Evolutionary conservation across 108 stramenopile genomes (phyloP).

Genomic region (Skeletonema tropicum): DNA sequence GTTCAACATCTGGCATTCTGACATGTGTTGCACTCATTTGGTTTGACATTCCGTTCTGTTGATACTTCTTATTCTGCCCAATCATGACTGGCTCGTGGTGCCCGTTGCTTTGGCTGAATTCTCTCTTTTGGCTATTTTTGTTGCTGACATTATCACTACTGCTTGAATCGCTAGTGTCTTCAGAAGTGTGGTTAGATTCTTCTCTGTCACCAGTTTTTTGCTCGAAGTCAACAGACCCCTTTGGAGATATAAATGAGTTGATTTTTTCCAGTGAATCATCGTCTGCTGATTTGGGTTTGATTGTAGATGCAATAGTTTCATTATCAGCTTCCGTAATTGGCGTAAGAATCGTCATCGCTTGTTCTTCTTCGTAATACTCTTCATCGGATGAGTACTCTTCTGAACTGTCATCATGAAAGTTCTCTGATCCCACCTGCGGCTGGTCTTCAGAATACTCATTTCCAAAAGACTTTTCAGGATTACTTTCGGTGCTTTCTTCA

Average conservation of each 20-base stretch:
- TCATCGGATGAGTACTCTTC: slow-evolving; percentile 12
- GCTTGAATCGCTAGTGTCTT: not conserved
- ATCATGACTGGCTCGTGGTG: not conserved
- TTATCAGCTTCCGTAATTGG: slow-evolving; percentile 17
- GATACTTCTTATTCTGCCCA: not conserved
- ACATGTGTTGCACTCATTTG: not conserved
- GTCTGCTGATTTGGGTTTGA: not conserved
- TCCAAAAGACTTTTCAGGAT: slow-evolving; percentile 6
- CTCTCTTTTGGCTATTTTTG: not conserved
- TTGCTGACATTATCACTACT: not conserved
- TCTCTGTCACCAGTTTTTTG: not conserved
- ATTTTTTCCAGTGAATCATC: not conserved
- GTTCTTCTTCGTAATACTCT: slow-evolving; percentile 10
- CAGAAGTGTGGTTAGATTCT: not conserved
- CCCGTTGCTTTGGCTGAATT: not conserved
- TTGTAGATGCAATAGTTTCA: not conserved
- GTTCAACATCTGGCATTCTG: not conserved
- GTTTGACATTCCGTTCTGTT: not conserved
- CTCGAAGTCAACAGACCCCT: not conserved
- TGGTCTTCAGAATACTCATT: slow-evolving; percentile 10
- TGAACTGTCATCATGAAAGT: not conserved
- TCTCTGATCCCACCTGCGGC: not conserved
- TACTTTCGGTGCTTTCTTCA: slow-evolving; percentile 1
- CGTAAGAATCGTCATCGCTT: slow-evolving; percentile 14
- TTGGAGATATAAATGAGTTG: not conserved